A percentile compares a stretch with the other conserved stretches of the same genome.
These are phyloP conservation scores for Tirmania nivea DNA, from an alignment of 495 filamentous ascomycete species.

Conservation along the genomic window DNA sequence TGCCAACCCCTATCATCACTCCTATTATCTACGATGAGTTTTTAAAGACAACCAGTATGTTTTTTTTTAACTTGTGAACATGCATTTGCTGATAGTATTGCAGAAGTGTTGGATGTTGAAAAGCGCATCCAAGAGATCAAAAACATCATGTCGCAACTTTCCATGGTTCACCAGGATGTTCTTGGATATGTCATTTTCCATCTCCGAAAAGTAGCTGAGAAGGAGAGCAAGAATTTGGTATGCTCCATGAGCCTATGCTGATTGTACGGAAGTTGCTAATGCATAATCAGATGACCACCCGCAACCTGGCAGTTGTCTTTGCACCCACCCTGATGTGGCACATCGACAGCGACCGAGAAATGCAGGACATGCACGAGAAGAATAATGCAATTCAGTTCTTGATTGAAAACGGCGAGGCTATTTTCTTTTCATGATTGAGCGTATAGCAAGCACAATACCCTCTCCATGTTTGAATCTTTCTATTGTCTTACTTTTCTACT, in stretches of 20 bases:
- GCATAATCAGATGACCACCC: constrained; percentile 52
- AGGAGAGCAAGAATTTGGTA: constrained; percentile 58
- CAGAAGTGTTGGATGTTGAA: constrained; percentile 31
- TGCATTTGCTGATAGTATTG: constrained; percentile 7
- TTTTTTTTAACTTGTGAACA: constrained; percentile 1
- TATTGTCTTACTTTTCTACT: no score
- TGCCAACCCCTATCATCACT: constrained; percentile 78
- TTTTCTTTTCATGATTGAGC: constrained; percentile 28
- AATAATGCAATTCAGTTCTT: constrained; percentile 74
- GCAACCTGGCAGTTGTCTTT: constrained; percentile 92
- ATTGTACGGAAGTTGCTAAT: not conserved
- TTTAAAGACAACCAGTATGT: constrained; percentile 51
- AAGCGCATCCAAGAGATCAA: constrained; percentile 47
- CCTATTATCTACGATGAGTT: constrained; percentile 80
- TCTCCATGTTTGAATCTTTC: no score
- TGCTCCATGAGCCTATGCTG: constrained; percentile 3
- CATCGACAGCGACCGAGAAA: constrained; percentile 67
- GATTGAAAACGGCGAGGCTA: constrained; percentile 61
- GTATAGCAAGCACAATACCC: no score
- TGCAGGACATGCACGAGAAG: constrained; percentile 87
- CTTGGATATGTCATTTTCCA: constrained; percentile 92
- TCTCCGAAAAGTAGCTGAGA: constrained; percentile 63
- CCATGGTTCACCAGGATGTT: constrained; percentile 60
- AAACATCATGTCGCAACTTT: constrained; percentile 50
- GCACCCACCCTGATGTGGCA: constrained; percentile 95